Base-by-base conservation (phyloP, 2,329 filamentous ascomycete genomes). In the Cercospora berteroae region DNA sequence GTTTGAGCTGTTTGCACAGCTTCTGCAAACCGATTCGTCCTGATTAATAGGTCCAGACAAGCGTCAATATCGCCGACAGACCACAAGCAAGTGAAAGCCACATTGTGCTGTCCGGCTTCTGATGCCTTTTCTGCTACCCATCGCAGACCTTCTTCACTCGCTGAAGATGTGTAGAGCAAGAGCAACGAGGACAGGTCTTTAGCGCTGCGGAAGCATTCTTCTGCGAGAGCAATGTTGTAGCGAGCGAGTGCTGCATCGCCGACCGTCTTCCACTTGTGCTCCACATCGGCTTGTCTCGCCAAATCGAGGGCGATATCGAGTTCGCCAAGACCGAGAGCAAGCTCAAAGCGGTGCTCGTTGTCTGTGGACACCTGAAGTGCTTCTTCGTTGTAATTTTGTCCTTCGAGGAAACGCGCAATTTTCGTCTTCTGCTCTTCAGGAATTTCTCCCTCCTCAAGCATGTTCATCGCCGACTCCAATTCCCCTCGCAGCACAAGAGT, bases 191-290 rank as follows among this genome's bases (percentile, higher is more conserved):
- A 94, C 2, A 97, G 83, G 76, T 99, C 95, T 76, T 93, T 95
- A 56, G 94, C 93, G 67, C 95, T 89, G 18, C 88, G 88, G 79
- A 98, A 99, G 81, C 94, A 98, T 80, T 98, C 93, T 59, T 95
- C 90, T 0, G 95, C 95, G 2, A 98, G 87, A 5, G 87, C 84
- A 36, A 99, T 86, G 75, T 99, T 90, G 95, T 94, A 99, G 1
- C 84, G 90, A 9, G 88, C 82, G 48, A 99, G 86, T 1, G 95
- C 95, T 1, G 94, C 91, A 74, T 99, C 95, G 68, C 95, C 95
- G 4, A 99, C 92, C 3, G 89, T 94, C 86, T 98, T 98, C 95
- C 95, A 99, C 81, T 97, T 97, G 82, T 98, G 94, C 79, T 98
- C 95, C 1, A 89, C 91, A 71, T 97, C 90, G 10, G 93, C 91